phyloP scores from a whole-genome alignment of 2,329 filamentous ascomycete species.

The Botrytis pseudocinerea region DNA sequence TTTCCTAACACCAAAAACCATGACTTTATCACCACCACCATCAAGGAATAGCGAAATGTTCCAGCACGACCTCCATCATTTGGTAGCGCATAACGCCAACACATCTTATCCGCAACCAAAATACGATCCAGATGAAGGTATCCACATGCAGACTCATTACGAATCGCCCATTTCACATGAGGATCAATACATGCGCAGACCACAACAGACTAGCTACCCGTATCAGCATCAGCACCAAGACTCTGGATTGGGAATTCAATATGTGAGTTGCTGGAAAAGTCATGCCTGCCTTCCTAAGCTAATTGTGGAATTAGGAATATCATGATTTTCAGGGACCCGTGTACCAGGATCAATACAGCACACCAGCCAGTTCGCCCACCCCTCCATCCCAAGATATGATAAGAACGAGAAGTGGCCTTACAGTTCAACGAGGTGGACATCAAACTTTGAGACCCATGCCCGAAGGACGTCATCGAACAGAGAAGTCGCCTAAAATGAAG shows the following conservation, averaged over 20 bases:
- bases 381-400: conserved; percentile 41
- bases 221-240: conserved; percentile 38
- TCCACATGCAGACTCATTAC: conserved; percentile 36
- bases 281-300: conserved; percentile 25
- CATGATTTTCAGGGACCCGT: conserved; percentile 28
- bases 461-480: conserved; percentile 31
- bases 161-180: conserved; percentile 34
- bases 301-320: conserved; percentile 31
- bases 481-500: conserved; percentile 41
- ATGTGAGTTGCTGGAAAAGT: conserved; percentile 30
- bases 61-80: conserved; percentile 47
- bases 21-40: conserved; percentile 43
- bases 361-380: conserved; percentile 54
- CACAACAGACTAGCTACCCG: conserved; percentile 32
- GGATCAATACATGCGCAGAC: conserved; percentile 29
- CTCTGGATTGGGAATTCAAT: conserved; percentile 34
- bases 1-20: conserved; percentile 22
- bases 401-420: conserved; percentile 38
- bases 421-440: conserved; percentile 30
- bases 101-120: conserved; percentile 36
- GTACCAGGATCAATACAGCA: conserved; percentile 48
- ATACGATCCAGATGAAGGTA: conserved; percentile 33
- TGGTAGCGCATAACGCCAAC: conserved; percentile 48
- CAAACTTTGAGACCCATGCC: conserved; percentile 37
- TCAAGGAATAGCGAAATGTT: conserved; percentile 44